These are phyloP conservation scores for Arabidopsis lyrata DNA, from an alignment of 441 rosid species.

Conservation along the genomic window DNA sequence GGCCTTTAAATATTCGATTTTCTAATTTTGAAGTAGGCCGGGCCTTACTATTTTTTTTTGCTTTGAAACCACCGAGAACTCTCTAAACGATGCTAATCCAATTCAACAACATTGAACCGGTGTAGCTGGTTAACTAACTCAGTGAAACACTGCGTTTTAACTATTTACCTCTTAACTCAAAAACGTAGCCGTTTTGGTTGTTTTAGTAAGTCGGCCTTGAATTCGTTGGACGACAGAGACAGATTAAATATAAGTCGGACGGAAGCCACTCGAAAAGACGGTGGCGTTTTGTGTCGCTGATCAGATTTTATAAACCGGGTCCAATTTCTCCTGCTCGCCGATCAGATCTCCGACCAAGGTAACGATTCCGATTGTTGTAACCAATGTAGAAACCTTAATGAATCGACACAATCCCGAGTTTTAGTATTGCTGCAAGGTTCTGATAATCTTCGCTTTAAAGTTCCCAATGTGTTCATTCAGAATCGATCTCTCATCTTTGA, in stretches of 20 bases:
- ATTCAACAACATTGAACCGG: background rate
- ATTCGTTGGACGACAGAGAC: background rate
- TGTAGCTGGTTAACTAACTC: no score
- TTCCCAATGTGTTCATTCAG: constrained; percentile 15
- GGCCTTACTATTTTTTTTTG: background rate
- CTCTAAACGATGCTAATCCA: background rate
- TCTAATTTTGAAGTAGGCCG: no score
- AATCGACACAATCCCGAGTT: background rate
- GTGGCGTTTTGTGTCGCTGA: constrained; percentile 16
- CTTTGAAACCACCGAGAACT: background rate
- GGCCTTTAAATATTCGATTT: no score
- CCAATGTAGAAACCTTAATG: background rate
- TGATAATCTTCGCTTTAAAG: background rate
- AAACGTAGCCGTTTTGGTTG: background rate
- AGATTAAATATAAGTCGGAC: background rate
- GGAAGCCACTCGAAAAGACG: constrained; percentile 1
- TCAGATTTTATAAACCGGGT: background rate
- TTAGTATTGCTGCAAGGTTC: background rate
- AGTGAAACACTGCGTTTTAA: no score
- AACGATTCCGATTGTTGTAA: constrained; percentile 7
- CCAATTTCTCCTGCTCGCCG: constrained; percentile 21
- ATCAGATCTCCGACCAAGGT: constrained; percentile 38
- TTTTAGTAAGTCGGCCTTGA: background rate
- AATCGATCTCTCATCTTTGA: constrained; percentile 4
- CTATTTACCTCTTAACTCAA: background rate